phyloP scores from a whole-genome alignment of 1,284 basidiomycete genomes.

The Cutaneotrichosporon daszewskae region DNA sequence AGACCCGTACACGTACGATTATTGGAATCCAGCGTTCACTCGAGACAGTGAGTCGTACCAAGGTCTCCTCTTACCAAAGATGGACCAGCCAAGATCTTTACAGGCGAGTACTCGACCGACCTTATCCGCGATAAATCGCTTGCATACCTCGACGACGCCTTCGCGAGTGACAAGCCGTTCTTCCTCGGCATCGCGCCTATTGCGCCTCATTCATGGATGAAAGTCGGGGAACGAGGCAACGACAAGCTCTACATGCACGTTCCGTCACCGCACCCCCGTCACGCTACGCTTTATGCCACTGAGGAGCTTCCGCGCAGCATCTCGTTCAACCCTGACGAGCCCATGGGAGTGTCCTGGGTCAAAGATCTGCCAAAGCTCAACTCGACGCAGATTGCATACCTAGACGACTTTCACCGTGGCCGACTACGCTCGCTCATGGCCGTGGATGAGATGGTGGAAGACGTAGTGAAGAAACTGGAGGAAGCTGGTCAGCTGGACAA shows the following conservation, averaged over 20 bases:
- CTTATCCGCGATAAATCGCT: conserved; percentile 26
- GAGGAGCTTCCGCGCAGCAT: conserved; percentile 17
- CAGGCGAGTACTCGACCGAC: conserved; percentile 31
- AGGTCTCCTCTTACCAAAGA: conserved; percentile 5
- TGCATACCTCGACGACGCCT: conserved; percentile 23
- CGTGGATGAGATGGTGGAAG: conserved; percentile 39
- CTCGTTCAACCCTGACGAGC: conserved; percentile 28
- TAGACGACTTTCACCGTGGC: conserved; percentile 39
- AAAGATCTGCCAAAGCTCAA: conserved; percentile 29
- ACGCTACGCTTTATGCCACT: conserved; percentile 25
- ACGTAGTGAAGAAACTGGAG: conserved; percentile 28
- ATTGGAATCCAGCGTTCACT: conserved; percentile 26
- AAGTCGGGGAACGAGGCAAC: not conserved
- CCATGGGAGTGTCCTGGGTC: conserved; percentile 35
- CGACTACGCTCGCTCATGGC: conserved; percentile 30
- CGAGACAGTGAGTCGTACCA: conserved; percentile 12
- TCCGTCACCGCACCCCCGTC: conserved; percentile 21
- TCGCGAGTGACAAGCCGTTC: conserved; percentile 25
- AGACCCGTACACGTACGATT: conserved; percentile 40
- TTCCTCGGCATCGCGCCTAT: conserved; percentile 25
- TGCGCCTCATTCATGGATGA: conserved; percentile 1
- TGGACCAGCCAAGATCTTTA: conserved; percentile 21
- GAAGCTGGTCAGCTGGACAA: conserved; percentile 30
- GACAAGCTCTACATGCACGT: conserved; percentile 5
- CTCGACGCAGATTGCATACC: conserved; percentile 29